Conservation (phyloP, 345 rosid genomes). For the Eucalyptus tenuipes region DNA sequence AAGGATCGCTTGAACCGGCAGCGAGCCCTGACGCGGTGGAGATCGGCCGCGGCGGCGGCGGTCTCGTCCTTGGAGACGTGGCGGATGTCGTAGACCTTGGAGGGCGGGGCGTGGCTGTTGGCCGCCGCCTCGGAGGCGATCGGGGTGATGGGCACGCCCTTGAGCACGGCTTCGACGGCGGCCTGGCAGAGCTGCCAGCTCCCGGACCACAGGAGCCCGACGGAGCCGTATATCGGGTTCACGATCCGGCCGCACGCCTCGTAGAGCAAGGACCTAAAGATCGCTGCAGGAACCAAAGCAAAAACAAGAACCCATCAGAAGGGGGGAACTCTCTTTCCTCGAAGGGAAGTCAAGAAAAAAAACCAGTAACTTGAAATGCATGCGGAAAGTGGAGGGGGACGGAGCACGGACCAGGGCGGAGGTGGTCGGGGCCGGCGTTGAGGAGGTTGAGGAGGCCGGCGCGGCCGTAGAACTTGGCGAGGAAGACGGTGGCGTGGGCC, state of each 20-base stretch:
- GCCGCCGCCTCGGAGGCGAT: conserved; percentile 62
- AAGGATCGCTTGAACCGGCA: conserved; percentile 33
- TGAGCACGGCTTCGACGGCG: conserved; percentile 88
- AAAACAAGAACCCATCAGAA: not conserved
- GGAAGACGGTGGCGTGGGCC: conserved; percentile 93
- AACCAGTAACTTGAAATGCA: not conserved
- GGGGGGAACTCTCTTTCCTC: not conserved
- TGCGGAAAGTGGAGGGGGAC: not conserved
- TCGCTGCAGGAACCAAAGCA: conserved; percentile 26
- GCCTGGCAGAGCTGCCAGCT: conserved; percentile 95
- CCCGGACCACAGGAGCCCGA: conserved; percentile 86
- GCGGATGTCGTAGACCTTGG: conserved; percentile 70
- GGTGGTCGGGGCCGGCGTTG: conserved; percentile 90
- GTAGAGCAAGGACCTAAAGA: conserved; percentile 85
- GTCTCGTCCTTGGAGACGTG: conserved; percentile 78
- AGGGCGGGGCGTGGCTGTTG: conserved; percentile 60
- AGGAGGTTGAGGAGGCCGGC: conserved; percentile 96
- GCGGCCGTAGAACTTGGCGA: conserved; percentile 95
- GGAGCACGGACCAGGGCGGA: conserved; percentile 68
- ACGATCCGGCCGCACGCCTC: conserved; percentile 98
- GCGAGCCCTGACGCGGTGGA: conserved; percentile 26
- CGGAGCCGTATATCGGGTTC: conserved; percentile 95
- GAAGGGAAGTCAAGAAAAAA: fast-evolving
- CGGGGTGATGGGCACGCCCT: conserved; percentile 71
- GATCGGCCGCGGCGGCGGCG: conserved; percentile 25